These are phyloP conservation scores for Rhodotorula taiwanensis DNA, from an alignment of 768 basidiomycete species.

Conservation along the genomic window DNA sequence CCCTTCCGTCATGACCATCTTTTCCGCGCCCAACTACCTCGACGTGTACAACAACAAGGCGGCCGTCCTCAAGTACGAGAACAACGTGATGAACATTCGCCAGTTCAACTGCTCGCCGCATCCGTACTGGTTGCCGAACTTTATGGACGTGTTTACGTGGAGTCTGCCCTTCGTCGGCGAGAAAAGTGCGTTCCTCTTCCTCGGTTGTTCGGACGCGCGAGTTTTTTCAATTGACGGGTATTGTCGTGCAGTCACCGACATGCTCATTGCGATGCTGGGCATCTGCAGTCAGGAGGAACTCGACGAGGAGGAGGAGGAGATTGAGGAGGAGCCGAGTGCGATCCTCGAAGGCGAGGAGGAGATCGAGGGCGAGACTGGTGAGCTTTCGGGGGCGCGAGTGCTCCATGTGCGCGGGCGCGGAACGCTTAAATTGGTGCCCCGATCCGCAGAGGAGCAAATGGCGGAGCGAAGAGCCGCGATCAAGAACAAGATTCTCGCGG, in stretches of 20 bases:
- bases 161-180: constrained; percentile 95
- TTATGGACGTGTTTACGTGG: constrained; percentile 99
- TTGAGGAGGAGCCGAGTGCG: constrained; percentile 36
- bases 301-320: constrained; percentile 68
- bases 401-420: no score
- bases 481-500: constrained; percentile 97
- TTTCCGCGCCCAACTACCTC: constrained; percentile 95
- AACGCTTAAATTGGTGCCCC: no score
- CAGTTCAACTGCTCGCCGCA: constrained; percentile 97
- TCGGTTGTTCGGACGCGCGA: not conserved
- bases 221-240: constrained; percentile 3
- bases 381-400: not conserved
- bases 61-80: constrained; percentile 96
- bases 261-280: constrained; percentile 92
- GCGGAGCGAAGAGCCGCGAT: constrained; percentile 78
- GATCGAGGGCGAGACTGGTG: constrained; percentile 21
- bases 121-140: constrained; percentile 97
- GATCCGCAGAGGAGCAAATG: constrained; percentile 40
- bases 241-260: constrained; percentile 77
- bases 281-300: constrained; percentile 95
- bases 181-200: constrained; percentile 64
- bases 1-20: constrained; percentile 99
- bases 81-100: constrained; percentile 93
- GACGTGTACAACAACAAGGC: constrained; percentile 99
- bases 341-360: constrained; percentile 6